Conservation (phyloP, 441 rosid species). For the Adansonia gregorii region DNA sequence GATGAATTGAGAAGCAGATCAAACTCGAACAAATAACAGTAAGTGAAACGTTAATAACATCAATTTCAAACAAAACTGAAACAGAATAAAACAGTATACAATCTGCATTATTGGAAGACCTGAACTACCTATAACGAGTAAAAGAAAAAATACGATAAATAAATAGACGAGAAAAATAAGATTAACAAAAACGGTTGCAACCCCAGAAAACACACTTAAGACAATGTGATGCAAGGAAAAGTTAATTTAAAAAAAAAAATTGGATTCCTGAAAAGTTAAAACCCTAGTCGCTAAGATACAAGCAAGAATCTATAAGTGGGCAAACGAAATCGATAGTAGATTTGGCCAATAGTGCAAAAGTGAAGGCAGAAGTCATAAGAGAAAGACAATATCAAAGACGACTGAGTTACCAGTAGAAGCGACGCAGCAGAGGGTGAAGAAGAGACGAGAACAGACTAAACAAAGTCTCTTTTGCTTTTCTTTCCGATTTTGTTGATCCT, state of each 20-base stretch:
- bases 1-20: conserved; percentile 9
- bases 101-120: conserved; percentile 1
- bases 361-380: not conserved
- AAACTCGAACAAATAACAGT: conserved; percentile 8
- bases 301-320: conserved; percentile 1
- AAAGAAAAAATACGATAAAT: not conserved
- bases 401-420: conserved; percentile 6
- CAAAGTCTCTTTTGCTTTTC: not conserved
- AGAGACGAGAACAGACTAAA: not conserved
- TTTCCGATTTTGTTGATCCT: no score
- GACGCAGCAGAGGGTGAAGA: not conserved
- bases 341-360: not conserved
- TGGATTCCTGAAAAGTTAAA: not conserved
- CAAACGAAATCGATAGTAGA: conserved; percentile 8
- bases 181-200: not conserved
- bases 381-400: not conserved
- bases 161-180: not conserved
- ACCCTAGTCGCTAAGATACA: conserved; percentile 6
- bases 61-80: not conserved
- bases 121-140: not conserved
- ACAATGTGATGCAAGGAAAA: conserved; percentile 1
- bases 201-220: not conserved
- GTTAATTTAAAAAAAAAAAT: not conserved
- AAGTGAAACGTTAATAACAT: not conserved
- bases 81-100: not conserved